Evolutionary conservation across 108 stramenopile species (phyloP), one percentile per base, ranked within the genome.

Genomic region (Epipyxis sp.): DNA sequence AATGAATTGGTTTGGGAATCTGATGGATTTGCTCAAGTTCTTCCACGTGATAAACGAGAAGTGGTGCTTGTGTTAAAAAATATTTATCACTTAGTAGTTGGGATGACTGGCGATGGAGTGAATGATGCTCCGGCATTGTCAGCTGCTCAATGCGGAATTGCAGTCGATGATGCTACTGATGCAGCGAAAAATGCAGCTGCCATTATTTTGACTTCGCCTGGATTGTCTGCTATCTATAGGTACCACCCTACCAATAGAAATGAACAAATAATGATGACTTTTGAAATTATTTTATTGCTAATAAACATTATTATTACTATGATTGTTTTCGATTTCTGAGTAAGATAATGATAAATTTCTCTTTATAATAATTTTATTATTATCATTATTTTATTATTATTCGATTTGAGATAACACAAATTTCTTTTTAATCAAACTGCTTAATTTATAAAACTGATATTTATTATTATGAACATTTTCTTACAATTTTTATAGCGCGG

Each of bases 41-140:
- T 74, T 6, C 71, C 71, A 46, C 71, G 34, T 3, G 71, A 74
- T 42, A 74, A 74, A 42, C 25, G 71, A 13, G 6, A 34, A 10
- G 34, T 74, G 3, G 71, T 74, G 6, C 32, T 34, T 27, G 34
- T 3, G 40, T 42, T 74, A 42, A 27, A 32, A 57, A 6, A 74
- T 6, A 3, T 3, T 30, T 74, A 34, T 37, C n/a, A 10, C 16
- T 54, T 30, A 42, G 32, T 92, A 0, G 90, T 90, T 57, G 91
- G 91, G 32, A 94, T 94, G 94, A 94, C 94, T 20, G 94, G 94
- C 30, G 91, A 94, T 74, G 92, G 91, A 50, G 91, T 94, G 57
- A 94, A 94, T 80, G 94, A 94, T 42, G 92, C 91, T 20, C 88
- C 94, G 0, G 94, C 93, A 0, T 84, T 93, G 10, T 87, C 84